These are phyloP conservation scores for Wickerhamiella qilinensis DNA, from an alignment of 805 yeast genomes.

Conservation along the genomic window DNA sequence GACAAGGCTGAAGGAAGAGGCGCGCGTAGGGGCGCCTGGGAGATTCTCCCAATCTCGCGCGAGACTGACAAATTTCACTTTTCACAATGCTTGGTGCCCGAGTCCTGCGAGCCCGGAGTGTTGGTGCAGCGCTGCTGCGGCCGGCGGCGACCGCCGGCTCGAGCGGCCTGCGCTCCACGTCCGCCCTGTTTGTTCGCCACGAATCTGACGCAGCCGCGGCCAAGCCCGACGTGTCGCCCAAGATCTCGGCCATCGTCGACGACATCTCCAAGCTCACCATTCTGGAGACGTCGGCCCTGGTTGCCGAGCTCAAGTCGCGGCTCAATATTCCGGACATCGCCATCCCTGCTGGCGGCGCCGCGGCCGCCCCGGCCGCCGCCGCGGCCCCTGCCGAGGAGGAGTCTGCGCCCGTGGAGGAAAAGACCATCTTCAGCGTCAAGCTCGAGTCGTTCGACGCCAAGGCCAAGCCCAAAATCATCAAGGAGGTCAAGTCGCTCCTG, in stretches of 20 bases:
- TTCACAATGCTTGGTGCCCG: background rate
- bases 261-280: slow-evolving; percentile 82
- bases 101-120: background rate
- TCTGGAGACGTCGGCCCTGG: slow-evolving; percentile 79
- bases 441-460: slow-evolving; percentile 89
- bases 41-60: too few relatives aligned
- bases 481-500: slow-evolving; percentile 83
- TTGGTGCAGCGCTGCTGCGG: background rate
- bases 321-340: slow-evolving; percentile 90
- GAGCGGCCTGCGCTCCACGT: slow-evolving; percentile 15
- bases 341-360: slow-evolving; percentile 54
- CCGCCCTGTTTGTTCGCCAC: slow-evolving; percentile 16
- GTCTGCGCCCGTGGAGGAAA: slow-evolving; percentile 75
- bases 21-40: too few relatives aligned
- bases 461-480: slow-evolving; percentile 92
- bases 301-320: slow-evolving; percentile 49
- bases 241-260: slow-evolving; percentile 74
- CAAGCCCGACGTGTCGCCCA: slow-evolving; percentile 58
- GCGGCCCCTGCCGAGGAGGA: slow-evolving; percentile 55
- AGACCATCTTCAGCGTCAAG: slow-evolving; percentile 83
- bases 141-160: background rate
- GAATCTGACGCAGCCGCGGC: slow-evolving; percentile 24
- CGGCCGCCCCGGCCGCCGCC: slow-evolving; percentile 45
- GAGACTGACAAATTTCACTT: background rate
- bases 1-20: too few relatives aligned